Evolutionary conservation across 257 asterid genomes (phyloP).

Genomic region (Solanum sejunctum): DNA sequence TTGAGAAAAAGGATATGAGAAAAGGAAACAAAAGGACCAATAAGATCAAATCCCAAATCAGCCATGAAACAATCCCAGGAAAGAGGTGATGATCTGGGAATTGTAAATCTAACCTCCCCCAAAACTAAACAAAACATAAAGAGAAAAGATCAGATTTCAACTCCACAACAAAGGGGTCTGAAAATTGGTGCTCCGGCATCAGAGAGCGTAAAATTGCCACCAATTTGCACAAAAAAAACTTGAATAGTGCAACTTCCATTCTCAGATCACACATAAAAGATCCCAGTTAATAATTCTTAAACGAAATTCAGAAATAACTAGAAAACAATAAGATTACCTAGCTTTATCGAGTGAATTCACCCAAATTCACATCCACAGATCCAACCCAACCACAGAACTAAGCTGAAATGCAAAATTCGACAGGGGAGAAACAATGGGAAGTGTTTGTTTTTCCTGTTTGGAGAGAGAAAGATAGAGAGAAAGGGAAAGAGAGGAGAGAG

Average conservation of each 20-base stretch:
- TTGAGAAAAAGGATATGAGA: neutral
- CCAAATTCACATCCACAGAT: slow-evolving; percentile 15
- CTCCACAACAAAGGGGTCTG: neutral
- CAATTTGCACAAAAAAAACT: neutral
- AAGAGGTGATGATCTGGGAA: neutral
- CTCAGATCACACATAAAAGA: neutral
- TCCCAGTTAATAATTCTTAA: neutral
- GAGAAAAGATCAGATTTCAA: neutral
- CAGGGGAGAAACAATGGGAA: neutral
- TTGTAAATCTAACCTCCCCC: neutral
- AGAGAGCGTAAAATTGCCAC: neutral
- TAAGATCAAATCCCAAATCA: neutral
- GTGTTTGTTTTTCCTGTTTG: neutral
- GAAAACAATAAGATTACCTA: neutral
- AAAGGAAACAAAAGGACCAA: neutral
- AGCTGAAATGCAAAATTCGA: neutral
- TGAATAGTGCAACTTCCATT: neutral
- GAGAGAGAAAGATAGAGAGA: slow-evolving; percentile 2
- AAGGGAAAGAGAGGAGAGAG: slow-evolving; percentile 11
- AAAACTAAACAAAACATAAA: neutral
- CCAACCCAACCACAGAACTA: slow-evolving; percentile 26
- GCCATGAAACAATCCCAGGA: neutral
- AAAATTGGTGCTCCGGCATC: neutral
- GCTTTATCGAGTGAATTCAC: neutral
- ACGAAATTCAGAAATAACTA: neutral